Conservation (phyloP, 768 basidiomycete species). For the Lentinula detonsa region DNA sequence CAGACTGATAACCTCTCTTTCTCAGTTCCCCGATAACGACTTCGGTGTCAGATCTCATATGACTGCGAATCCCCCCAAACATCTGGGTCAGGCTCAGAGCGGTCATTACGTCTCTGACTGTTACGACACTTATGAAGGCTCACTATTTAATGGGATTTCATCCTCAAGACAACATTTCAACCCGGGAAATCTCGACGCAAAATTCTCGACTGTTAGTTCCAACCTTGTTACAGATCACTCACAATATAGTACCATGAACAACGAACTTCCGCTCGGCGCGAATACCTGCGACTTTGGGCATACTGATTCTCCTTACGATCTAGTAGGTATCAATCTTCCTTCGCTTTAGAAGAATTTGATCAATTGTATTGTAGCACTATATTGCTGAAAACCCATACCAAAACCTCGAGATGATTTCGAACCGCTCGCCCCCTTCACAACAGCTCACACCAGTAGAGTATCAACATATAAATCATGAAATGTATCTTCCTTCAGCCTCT, state of each 20-base stretch:
- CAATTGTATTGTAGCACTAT: background rate
- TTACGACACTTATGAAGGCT: background rate
- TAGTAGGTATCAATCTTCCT: background rate
- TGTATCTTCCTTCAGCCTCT: background rate
- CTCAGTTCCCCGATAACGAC: background rate
- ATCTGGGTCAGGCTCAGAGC: background rate
- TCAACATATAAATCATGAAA: background rate
- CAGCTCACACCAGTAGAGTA: background rate
- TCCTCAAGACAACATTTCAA: background rate
- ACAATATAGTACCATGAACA: background rate
- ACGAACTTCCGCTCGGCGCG: background rate
- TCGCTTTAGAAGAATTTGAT: too few relatives aligned
- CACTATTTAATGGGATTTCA: background rate
- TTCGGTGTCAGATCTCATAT: conserved; percentile 1
- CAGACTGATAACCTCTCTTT: background rate
- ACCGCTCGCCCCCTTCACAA: background rate
- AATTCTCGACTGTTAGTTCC: background rate
- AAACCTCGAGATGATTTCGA: background rate
- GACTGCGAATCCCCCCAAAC: background rate
- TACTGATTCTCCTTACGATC: background rate
- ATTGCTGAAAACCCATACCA: background rate
- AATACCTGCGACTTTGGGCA: background rate
- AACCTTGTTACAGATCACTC: background rate
- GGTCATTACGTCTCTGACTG: conserved; percentile 1
- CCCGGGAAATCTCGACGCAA: background rate